Conservation (phyloP, 2,329 filamentous ascomycete genomes). For the Aspergillus thermomutatus region DNA sequence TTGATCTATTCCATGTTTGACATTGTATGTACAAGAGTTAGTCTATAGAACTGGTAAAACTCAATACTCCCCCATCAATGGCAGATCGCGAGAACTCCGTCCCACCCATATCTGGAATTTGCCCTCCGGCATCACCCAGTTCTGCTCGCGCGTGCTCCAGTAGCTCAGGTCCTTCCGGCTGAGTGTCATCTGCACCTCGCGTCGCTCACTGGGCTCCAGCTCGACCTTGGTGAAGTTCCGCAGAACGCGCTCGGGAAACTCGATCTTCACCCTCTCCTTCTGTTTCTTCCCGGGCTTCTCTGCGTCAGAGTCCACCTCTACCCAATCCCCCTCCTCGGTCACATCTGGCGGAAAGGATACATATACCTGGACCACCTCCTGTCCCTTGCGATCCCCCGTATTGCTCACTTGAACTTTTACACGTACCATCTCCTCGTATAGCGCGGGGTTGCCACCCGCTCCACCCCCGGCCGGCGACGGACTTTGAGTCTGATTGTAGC, state of each 20-base stretch:
- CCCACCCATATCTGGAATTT: conserved; percentile 35
- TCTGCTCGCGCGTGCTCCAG: conserved; percentile 65
- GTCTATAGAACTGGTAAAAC: neutral
- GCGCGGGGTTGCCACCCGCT: conserved; percentile 47
- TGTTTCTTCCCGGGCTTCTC: conserved; percentile 7
- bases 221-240: conserved; percentile 70
- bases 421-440: conserved; percentile 49
- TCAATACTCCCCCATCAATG: conserved; percentile 28
- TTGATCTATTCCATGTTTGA: neutral
- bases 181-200: conserved; percentile 55
- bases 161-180: conserved; percentile 69
- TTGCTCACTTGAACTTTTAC: conserved; percentile 48
- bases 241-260: conserved; percentile 62
- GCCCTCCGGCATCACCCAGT: conserved; percentile 61
- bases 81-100: conserved; percentile 34
- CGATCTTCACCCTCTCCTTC: conserved; percentile 42
- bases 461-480: conserved; percentile 66
- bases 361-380: conserved; percentile 60
- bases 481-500: conserved; percentile 50
- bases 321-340: conserved; percentile 20
- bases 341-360: conserved; percentile 58
- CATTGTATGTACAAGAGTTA: neutral
- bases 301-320: conserved; percentile 6
- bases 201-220: conserved; percentile 53
- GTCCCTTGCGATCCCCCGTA: conserved; percentile 45